Evolutionary conservation across 495 filamentous ascomycete species (phyloP), one percentile per base, ranked within the genome.

Genomic region (Aspergillus affinis): DNA sequence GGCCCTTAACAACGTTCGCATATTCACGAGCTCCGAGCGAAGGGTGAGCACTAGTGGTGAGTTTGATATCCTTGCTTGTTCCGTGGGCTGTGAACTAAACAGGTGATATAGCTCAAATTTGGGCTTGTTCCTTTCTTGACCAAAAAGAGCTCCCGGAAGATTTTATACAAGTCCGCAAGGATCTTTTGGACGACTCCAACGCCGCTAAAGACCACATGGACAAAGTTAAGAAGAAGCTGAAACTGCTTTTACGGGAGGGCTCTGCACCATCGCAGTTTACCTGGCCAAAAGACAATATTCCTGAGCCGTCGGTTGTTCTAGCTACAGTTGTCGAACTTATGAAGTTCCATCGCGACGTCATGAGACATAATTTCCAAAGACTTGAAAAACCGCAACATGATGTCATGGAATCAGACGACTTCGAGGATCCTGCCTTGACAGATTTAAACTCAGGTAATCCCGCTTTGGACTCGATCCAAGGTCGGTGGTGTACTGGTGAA

Each of bases 181-280:
- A 98, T 72, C 81, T 98, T 2, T 80, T 98, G 7, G 94, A 98
- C 71, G 94, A 98, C 69, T 96, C 92, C 1, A 98, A 98, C 75
- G 94, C 94, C n/a, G 94, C 94, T 55, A 98, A 98, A 72, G 95
- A 98, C 74, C 93, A 95, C 65, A 98, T 97, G 93, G 94, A 98
- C 74, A 97, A 95, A 71, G 94, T 98, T 50, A 98, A 98, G 81
- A 98, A 97, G 83, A 97, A 95, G 84, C 80, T 98, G 6, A 98
- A 98, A 75, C 84, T 88, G 2, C 80, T 98, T 44, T 76, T 98
- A 55, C 84, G 94, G 26, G 88, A 95, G 70, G 95, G 95, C 3
- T 91, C 89, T 55, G 89, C 93, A 7, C 93, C 94, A 17, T 84
- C 91, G 18, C 93, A 98, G 68, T 98, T 98, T 69, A 91, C 93